These are phyloP conservation scores for Ogataea nonfermentans DNA, from an alignment of 805 yeast species.

Conservation along the genomic window DNA sequence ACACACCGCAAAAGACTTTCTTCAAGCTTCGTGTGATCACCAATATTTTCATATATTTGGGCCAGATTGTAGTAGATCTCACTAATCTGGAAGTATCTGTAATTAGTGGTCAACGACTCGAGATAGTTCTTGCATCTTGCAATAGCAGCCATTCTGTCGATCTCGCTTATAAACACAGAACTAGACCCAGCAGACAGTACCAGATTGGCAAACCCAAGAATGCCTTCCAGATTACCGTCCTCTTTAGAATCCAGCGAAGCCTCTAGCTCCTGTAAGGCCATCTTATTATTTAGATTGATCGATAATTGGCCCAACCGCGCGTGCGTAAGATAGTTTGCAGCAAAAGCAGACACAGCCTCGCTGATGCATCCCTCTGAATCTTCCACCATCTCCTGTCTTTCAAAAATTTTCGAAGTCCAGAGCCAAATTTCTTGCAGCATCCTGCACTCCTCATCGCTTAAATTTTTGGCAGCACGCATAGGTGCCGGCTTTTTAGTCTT, in stretches of 20 bases:
- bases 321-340: slow-evolving; percentile 47
- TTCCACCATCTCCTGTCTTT: slow-evolving; percentile 47
- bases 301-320: slow-evolving; percentile 49
- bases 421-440: slow-evolving; percentile 69
- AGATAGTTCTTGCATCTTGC: slow-evolving; percentile 51
- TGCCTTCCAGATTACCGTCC: slow-evolving; percentile 48
- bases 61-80: slow-evolving; percentile 75
- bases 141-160: slow-evolving; percentile 60
- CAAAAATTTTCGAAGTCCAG: slow-evolving; percentile 65
- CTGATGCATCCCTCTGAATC: slow-evolving; percentile 72
- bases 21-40: slow-evolving; percentile 43
- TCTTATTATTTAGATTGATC: slow-evolving; percentile 30
- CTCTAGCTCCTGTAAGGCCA: slow-evolving; percentile 65
- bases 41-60: slow-evolving; percentile 60
- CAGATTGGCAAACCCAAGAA: slow-evolving; percentile 54
- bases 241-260: slow-evolving; percentile 48
- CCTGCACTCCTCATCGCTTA: slow-evolving; percentile 30
- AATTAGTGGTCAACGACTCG: slow-evolving; percentile 41
- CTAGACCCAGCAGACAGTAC: slow-evolving; percentile 34
- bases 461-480: slow-evolving; percentile 1
- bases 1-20: slow-evolving; percentile 61
- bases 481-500: slow-evolving; percentile 17
- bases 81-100: slow-evolving; percentile 38
- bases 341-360: slow-evolving; percentile 59
- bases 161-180: slow-evolving; percentile 45